Base-by-base conservation (phyloP, 768 basidiomycete genomes). In the Neoboletus magnificus region DNA sequence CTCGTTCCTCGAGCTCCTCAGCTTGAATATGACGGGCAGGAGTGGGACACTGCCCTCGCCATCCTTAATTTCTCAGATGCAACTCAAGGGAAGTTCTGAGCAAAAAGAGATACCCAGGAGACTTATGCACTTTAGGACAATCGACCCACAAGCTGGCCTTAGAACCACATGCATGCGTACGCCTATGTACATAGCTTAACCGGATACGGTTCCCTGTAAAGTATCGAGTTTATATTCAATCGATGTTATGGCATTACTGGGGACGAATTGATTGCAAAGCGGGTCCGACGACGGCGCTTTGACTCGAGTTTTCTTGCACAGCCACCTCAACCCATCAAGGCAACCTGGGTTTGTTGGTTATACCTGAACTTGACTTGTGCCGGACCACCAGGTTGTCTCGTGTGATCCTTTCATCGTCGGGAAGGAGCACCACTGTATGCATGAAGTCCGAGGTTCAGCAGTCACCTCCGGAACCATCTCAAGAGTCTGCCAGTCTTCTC, bases 401-500 rank as follows among this genome's bases (percentile, higher is more conserved):
- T 51, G 50, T 23, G 46, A 12, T 25, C n/a, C 18, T 30, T 23
- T 39, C 33, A 46, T 42, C 20, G 9, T 12, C 10, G 23, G 36
- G 23, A 50, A 51, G 18, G 40, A 42, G 22, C 20, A 46, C 35
- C 10, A 25, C 25, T 33, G 35, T 54, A 46, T 55, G 55, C 43
- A 70, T 68, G 68, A 51, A 59, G 54, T 33, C 65, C 37, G 57
- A 63, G 32, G 36, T 18, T 29, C 66, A 60, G 27, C 57, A 62
- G n/a, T 20, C 48, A 48, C 63, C 60, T 32, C 72, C 70, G 15
- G 62, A 71, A 48, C 59, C 71, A 11, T 86, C 86, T 52, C 86
- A 85, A 70, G 81, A 85, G 62, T 76, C 85, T 9, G 80, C 81
- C 40, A 90, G 85, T 68, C 81, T 93, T 37, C 74, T 92, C 27